A percentile compares a stretch with the other conserved stretches of the same genome.
These are phyloP conservation scores for Acanthochlamys bracteata DNA, from an alignment of 106 monocot genomes.

Conservation along the genomic window DNA sequence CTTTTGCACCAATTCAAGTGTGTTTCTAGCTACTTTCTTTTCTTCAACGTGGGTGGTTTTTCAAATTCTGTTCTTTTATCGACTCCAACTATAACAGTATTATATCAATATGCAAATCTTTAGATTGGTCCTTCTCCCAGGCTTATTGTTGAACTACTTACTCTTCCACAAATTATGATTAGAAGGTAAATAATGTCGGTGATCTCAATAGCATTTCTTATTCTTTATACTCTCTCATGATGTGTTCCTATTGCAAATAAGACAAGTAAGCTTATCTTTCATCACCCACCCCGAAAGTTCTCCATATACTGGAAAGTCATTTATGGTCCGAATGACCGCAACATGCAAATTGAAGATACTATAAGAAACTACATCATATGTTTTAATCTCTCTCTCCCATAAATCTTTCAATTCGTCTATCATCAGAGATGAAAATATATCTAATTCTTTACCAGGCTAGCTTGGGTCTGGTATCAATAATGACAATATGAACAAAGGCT, in stretches of 20 bases:
- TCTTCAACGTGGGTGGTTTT: neutral
- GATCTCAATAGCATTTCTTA: conserved; percentile 2
- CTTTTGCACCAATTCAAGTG: conserved; percentile 5
- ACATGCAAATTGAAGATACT: conserved; percentile 10
- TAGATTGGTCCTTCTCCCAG: too few species aligned
- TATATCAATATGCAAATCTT: neutral
- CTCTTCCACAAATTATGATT: neutral
- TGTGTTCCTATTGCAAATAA: neutral
- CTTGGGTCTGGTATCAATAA: conserved; percentile 1
- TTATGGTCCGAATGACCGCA: conserved; percentile 6
- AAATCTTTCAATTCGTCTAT: conserved; percentile 6
- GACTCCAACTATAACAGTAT: neutral
- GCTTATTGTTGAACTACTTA: neutral
- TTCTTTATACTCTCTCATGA: neutral
- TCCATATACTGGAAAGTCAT: conserved; percentile 12
- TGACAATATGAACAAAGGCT: neutral
- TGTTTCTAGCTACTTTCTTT: neutral
- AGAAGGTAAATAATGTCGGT: conserved; percentile 1
- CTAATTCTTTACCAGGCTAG: neutral
- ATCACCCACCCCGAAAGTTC: conserved; percentile 18
- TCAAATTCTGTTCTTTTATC: neutral
- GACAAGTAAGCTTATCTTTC: conserved; percentile 8
- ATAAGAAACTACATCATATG: conserved; percentile 9
- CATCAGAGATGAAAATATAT: conserved; percentile 9
- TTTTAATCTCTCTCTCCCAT: neutral